These are phyloP conservation scores for Cutaneotrichosporon spelunceum DNA, from an alignment of 1,284 basidiomycete species.

Conservation along the genomic window DNA sequence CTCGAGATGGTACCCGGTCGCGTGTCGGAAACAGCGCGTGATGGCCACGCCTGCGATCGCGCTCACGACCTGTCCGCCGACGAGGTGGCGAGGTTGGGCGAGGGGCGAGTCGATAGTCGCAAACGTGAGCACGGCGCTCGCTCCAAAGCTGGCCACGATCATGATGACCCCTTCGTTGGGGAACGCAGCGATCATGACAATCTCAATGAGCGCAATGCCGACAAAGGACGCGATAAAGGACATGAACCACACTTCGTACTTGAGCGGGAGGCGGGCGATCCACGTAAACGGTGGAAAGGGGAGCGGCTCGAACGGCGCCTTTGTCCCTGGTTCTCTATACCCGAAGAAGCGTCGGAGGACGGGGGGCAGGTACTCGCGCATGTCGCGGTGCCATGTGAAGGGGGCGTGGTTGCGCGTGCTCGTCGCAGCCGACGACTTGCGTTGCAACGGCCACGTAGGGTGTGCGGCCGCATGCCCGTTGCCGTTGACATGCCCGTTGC, in stretches of 20 bases:
- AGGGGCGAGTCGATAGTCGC: slow-evolving; percentile 61
- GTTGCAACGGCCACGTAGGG: not conserved
- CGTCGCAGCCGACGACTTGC: not conserved
- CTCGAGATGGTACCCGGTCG: slow-evolving; percentile 51
- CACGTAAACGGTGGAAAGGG: slow-evolving; percentile 37
- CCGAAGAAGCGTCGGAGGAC: slow-evolving; percentile 32
- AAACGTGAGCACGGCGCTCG: slow-evolving; percentile 61
- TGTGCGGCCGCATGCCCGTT: no score
- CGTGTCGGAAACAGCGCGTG: slow-evolving; percentile 59
- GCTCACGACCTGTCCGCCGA: slow-evolving; percentile 61
- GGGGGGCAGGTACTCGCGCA: slow-evolving; percentile 30
- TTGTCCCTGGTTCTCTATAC: slow-evolving; percentile 23
- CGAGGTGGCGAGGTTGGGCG: slow-evolving; percentile 61
- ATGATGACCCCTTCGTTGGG: slow-evolving; percentile 24
- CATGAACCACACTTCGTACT: slow-evolving; percentile 56
- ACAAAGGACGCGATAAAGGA: slow-evolving; percentile 59
- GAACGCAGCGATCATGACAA: slow-evolving; percentile 53
- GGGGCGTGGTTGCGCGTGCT: not conserved
- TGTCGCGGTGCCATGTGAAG: slow-evolving; percentile 21
- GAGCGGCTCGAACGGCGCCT: slow-evolving; percentile 32
- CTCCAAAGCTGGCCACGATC: slow-evolving; percentile 59
- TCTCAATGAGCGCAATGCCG: slow-evolving; percentile 60
- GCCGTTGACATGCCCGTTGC: no score
- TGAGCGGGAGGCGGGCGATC: slow-evolving; percentile 46
- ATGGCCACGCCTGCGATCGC: slow-evolving; percentile 59